Evolutionary conservation across 768 basidiomycete species (phyloP).

Genomic region (Tylopilus sp.): DNA sequence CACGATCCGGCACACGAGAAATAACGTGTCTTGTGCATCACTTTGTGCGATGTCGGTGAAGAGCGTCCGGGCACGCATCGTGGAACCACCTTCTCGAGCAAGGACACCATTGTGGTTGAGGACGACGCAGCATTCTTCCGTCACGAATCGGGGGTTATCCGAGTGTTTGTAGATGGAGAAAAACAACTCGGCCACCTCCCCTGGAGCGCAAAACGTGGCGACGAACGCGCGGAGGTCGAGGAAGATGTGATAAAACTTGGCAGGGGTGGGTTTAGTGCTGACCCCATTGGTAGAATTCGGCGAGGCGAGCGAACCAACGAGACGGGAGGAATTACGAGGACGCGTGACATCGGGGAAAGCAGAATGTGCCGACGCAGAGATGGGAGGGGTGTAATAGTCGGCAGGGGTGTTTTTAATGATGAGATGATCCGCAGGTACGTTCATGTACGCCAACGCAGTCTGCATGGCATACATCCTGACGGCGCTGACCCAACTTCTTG

Average conservation of each 20-base stretch:
- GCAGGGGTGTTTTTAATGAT: constrained; percentile 34
- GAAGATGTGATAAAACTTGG: constrained; percentile 86
- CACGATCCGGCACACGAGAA: constrained; percentile 87
- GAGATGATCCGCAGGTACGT: constrained; percentile 41
- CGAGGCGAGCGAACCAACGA: constrained; percentile 34
- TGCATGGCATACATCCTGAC: constrained; percentile 93
- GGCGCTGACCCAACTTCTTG: constrained; percentile 83
- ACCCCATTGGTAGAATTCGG: constrained; percentile 4
- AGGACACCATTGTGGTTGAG: constrained; percentile 90
- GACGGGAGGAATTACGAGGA: constrained; percentile 31
- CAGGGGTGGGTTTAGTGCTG: constrained; percentile 37
- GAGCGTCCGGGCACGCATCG: constrained; percentile 67
- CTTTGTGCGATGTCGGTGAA: constrained; percentile 86
- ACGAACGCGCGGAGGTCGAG: constrained; percentile 91
- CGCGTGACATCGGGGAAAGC: constrained; percentile 58
- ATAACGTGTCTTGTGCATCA: constrained; percentile 83
- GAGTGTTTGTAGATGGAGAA: constrained; percentile 90
- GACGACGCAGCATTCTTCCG: constrained; percentile 88
- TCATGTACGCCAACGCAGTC: constrained; percentile 73
- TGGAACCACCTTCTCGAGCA: constrained; percentile 68
- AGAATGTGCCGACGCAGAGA: constrained; percentile 62
- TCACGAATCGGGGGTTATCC: constrained; percentile 75
- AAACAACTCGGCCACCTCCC: constrained; percentile 89
- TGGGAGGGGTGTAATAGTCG: constrained; percentile 41
- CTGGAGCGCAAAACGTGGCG: constrained; percentile 84